Base-by-base conservation (phyloP, 1,139 yeast genomes). In the Candida pseudoviswanathii region DNA sequence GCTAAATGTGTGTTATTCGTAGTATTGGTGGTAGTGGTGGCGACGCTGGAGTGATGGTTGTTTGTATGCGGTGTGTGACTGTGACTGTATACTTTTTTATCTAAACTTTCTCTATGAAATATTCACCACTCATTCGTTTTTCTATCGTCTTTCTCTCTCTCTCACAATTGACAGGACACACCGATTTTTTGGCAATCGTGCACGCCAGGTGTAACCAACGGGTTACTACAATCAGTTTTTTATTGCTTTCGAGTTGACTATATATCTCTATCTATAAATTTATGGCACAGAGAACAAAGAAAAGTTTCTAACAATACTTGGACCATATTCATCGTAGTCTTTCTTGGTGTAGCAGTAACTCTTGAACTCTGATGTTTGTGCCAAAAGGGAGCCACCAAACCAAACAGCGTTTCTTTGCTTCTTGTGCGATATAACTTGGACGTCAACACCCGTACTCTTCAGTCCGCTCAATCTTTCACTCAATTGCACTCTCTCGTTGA, bases 341-440 rank as follows among this genome's bases (percentile, higher is more conserved):
- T 87, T 86, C 76, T 94, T 95, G 44, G 99, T 92, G 76, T 92
- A 95, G 68, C 99, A 94, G 72, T 91, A 91, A 67, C 96, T 85
- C 73, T 88, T 90, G 75, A 94, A 94, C 70, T 94, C 99, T 11
- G 96, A 85, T 21, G 99, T 95, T 72, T 92, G 98, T 1, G 99
- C 98, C 65, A 95, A 80, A 60, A 95, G 77, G 22, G 97, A 89
- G 56, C 99, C 99, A 59, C 99, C 99, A 67, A 92, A 95, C 99
- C 99, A 95, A 51, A 95, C 99, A 6, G 99, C 99, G 64, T 94
- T 90, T 66, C 97, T 82, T 75, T 95, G 99, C 72, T 95, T 89
- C 77, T 94, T 91, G 74, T 95, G 99, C 26, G 96, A 85, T 58
- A 95, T 92, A 54, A 95, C 99, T 73, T 89, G 96, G 50, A 95